Conservation (phyloP, 2,329 filamentous ascomycete genomes). For the Scleromitrula shiraiana region DNA sequence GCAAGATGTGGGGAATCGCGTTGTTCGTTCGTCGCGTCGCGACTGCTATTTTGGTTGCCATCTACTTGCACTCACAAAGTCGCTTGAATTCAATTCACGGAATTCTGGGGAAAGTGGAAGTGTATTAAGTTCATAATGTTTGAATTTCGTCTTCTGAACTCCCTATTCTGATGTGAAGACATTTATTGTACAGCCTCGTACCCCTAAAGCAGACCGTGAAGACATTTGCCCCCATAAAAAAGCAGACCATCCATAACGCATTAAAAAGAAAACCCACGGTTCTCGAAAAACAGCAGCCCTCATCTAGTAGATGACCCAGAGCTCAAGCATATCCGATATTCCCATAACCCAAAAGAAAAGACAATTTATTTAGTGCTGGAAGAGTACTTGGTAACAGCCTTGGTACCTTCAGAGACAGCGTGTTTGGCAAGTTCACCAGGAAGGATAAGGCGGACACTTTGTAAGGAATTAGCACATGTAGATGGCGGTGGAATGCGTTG, state of each 20-base stretch:
- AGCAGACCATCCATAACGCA: constrained; percentile 66
- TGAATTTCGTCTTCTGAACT: constrained; percentile 27
- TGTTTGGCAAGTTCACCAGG: constrained; percentile 99
- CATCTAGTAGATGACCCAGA: constrained; percentile 32
- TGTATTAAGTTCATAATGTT: constrained; percentile 1
- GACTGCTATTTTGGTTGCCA: no score
- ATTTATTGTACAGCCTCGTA: constrained; percentile 65
- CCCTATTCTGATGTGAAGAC: constrained; percentile 31
- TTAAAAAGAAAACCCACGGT: constrained; percentile 41
- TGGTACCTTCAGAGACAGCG: constrained; percentile 98
- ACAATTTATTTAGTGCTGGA: constrained; percentile 91
- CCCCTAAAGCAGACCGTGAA: constrained; percentile 60
- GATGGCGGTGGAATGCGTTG: not conserved
- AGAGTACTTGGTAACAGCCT: constrained; percentile 99
- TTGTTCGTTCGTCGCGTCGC: no score
- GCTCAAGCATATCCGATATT: constrained; percentile 45
- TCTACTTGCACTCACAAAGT: no score
- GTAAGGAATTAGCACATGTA: not conserved
- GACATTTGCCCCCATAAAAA: constrained; percentile 58
- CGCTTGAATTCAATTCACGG: no score
- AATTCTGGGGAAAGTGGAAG: no score
- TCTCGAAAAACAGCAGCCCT: constrained; percentile 23
- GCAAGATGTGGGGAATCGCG: not conserved
- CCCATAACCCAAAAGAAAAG: constrained; percentile 47
- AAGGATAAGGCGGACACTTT: constrained; percentile 90